Base-by-base conservation (phyloP, 176 grass and related monocot species). In the Aegilops tauschii region DNA sequence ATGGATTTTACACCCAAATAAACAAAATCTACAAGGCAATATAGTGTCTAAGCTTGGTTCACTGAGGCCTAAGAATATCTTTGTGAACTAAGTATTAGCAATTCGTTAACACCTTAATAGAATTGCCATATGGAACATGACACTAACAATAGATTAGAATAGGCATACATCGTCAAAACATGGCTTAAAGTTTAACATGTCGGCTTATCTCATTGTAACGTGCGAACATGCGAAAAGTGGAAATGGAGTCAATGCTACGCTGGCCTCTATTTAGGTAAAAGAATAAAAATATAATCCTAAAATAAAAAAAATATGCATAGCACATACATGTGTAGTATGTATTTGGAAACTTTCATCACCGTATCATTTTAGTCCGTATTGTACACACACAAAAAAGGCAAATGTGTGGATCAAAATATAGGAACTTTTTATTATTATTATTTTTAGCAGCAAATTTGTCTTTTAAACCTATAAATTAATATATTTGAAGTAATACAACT, bases 31-130 rank as follows among this genome's bases (percentile, higher is more conserved):
- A 72, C 12, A 68, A 14, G 7, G 16, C 18, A 35, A 36, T 69
- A 3, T 4, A 8, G 8, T 25, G 21, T 5, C 37, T 73, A 42
- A 5, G 69, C 37, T 14, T 1, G 2, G 10, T 44, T n/a, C 21
- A 73, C 9, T 9, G 8, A 35, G n/a, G 37, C 37, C 13, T 44
- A 44, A 42, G 20, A 8, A 73, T 6, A 73, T 25, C 21, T 73
- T 21, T 31, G 21, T 6, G 2, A 6, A 8, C 21, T 73, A 73
- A 23, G 10, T 13, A 73, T 44, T 42, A 3, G 5, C 0, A 73
- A 44, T 0, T 27, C 2, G 13, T 11, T 36, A 25, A 14, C 27
- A 13, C 0, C 2, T 0, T 12, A 1, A 8, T 8, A 8, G 0
- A 44, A 25, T 31, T 66, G 35, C 2, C 36, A 12, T 59, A 59